phyloP scores from a whole-genome alignment of 2,329 filamentous ascomycete species.

The Lecanosticta acicola region DNA sequence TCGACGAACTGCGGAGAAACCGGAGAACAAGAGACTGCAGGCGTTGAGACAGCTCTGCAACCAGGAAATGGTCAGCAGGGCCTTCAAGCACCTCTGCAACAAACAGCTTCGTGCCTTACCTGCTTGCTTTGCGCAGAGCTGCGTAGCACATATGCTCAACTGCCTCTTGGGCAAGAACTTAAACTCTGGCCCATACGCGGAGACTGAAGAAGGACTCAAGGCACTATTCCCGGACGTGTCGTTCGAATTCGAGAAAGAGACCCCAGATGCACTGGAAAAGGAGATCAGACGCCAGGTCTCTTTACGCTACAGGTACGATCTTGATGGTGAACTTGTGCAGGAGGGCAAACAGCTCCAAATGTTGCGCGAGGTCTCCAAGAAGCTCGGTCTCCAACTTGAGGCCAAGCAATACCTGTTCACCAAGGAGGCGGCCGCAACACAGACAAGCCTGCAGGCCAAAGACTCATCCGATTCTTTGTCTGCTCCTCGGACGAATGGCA shows the following conservation, averaged over 20 bases:
- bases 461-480: constrained; percentile 27
- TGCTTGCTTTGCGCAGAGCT: constrained; percentile 70
- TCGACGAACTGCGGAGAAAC: constrained; percentile 51
- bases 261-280: constrained; percentile 62
- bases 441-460: constrained; percentile 24
- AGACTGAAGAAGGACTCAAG: constrained; percentile 69
- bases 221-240: constrained; percentile 75
- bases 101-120: constrained; percentile 74
- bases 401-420: constrained; percentile 70
- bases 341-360: constrained; percentile 71
- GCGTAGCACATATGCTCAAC: constrained; percentile 83
- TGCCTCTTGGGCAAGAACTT: constrained; percentile 75
- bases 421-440: constrained; percentile 29
- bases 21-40: constrained; percentile 63
- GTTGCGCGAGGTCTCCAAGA: constrained; percentile 80
- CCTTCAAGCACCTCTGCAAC: constrained; percentile 88
- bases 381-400: constrained; percentile 82
- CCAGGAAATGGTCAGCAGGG: constrained; percentile 91
- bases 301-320: constrained; percentile 69
- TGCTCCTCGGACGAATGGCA: constrained; percentile 33
- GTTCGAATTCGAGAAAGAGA: constrained; percentile 72
- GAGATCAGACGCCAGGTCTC: constrained; percentile 67
- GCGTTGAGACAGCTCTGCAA: constrained; percentile 71
- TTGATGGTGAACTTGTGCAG: constrained; percentile 63
- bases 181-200: constrained; percentile 71